Evolutionary conservation across 75 land plant species (phyloP).

Genomic region (Chamaecyparis obtusa): DNA sequence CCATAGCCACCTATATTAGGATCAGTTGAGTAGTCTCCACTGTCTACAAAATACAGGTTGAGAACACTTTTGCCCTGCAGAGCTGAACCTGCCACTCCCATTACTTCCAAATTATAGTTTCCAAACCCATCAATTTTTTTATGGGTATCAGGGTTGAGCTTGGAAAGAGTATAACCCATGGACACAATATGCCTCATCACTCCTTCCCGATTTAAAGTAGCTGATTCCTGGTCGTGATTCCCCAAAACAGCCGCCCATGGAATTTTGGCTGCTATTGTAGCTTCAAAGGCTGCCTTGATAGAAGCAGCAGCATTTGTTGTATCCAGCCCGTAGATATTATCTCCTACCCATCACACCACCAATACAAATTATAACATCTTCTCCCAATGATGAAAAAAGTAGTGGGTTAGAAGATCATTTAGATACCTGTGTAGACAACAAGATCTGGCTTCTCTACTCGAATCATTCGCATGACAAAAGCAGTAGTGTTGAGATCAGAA

Average conservation of each 20-base stretch:
- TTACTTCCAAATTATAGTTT: constrained; percentile 35
- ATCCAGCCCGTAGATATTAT: constrained; percentile 35
- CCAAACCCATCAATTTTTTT: constrained; percentile 41
- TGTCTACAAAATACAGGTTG: constrained; percentile 45
- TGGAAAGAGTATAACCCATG: constrained; percentile 34
- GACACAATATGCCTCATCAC: constrained; percentile 37
- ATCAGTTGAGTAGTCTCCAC: constrained; percentile 45
- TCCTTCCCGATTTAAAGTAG: constrained; percentile 16
- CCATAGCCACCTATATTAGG: constrained; percentile 34
- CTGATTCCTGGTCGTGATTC: constrained; percentile 53
- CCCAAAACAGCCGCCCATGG: constrained; percentile 63
- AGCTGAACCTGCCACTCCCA: constrained; percentile 17
- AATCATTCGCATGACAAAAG: constrained; percentile 32
- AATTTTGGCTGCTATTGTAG: constrained; percentile 32
- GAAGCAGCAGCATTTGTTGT: constrained; percentile 27
- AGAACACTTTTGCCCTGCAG: constrained; percentile 29
- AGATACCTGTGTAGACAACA: constrained; percentile 41
- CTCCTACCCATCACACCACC: constrained; percentile 24
- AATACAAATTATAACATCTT: not conserved
- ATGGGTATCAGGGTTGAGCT: constrained; percentile 21
- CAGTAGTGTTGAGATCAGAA: constrained; percentile 45
- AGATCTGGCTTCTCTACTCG: constrained; percentile 37
- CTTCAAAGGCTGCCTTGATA: constrained; percentile 42
- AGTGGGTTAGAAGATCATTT: not conserved
- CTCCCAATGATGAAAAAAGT: not conserved